Evolutionary conservation across 1,284 basidiomycete species (phyloP).

Genomic region (Cryptococcus floricola): DNA sequence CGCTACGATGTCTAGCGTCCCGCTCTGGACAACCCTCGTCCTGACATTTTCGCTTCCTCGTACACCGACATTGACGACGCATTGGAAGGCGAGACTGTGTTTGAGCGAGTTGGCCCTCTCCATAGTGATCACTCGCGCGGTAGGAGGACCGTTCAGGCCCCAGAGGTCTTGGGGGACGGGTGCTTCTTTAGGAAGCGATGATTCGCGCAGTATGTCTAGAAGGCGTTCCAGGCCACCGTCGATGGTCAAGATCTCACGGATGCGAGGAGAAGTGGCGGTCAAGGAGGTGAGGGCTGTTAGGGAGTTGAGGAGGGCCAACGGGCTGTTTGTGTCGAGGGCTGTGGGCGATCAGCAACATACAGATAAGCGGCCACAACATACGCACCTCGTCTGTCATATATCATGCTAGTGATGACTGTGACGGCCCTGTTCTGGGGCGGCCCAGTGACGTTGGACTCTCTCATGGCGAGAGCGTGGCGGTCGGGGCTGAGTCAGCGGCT

Average conservation of each 20-base stretch:
- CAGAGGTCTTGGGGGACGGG: slow-evolving; percentile 45
- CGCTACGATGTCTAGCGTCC: slow-evolving; percentile 89
- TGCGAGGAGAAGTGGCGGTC: slow-evolving; percentile 93
- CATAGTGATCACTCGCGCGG: slow-evolving; percentile 52
- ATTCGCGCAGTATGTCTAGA: slow-evolving; percentile 85
- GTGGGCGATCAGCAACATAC: slow-evolving; percentile 9
- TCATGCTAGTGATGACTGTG: slow-evolving; percentile 87
- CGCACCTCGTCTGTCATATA: slow-evolving; percentile 93
- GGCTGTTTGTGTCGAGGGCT: slow-evolving; percentile 91
- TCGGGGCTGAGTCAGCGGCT: too few species aligned
- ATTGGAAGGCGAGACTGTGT: slow-evolving; percentile 91
- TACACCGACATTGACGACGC: slow-evolving; percentile 96
- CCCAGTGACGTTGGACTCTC: slow-evolving; percentile 95
- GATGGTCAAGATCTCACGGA: slow-evolving; percentile 96
- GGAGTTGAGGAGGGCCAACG: slow-evolving; percentile 92
- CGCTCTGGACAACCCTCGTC: slow-evolving; percentile 90
- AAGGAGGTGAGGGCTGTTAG: slow-evolving; percentile 95
- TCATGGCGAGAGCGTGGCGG: slow-evolving; percentile 56
- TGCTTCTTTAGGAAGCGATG: slow-evolving; percentile 52
- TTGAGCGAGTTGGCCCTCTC: slow-evolving; percentile 81
- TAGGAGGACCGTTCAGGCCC: slow-evolving; percentile 48
- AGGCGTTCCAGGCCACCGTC: slow-evolving; percentile 96
- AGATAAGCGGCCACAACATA: slow-evolving; percentile 13
- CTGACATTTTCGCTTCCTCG: slow-evolving; percentile 90
- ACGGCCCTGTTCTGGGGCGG: slow-evolving; percentile 92